Evolutionary conservation across 495 filamentous ascomycete species (phyloP).

Genomic region (Neurospora tetrasperma): DNA sequence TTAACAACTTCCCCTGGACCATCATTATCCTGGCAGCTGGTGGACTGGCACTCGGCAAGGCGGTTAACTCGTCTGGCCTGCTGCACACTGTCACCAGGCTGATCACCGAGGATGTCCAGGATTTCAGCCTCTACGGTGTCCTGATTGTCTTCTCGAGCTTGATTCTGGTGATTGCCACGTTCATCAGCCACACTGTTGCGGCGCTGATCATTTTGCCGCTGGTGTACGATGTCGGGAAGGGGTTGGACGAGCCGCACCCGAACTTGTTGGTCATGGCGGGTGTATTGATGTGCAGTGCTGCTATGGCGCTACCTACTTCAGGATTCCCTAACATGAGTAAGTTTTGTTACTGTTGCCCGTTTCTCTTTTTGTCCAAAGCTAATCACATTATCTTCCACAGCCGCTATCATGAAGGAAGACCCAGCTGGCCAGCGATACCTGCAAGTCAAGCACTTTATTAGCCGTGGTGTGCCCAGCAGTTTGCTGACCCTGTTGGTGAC

Average conservation of each 20-base stretch:
- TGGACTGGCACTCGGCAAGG: constrained; percentile 85
- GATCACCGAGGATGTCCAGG: constrained; percentile 65
- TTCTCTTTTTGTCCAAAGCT: not conserved
- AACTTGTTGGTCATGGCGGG: constrained; percentile 86
- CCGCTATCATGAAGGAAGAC: constrained; percentile 99
- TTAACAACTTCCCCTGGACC: constrained; percentile 99
- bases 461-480: constrained; percentile 76
- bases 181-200: constrained; percentile 96
- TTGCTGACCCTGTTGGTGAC: constrained; percentile 73
- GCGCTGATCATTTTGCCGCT: constrained; percentile 91
- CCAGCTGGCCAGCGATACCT: constrained; percentile 84
- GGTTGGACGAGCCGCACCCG: constrained; percentile 81
- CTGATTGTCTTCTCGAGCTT: constrained; percentile 75
- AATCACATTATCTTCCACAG: constrained; percentile 30
- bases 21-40: constrained; percentile 98
- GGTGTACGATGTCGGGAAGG: constrained; percentile 71
- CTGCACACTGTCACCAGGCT: constrained; percentile 71
- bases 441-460: constrained; percentile 87
- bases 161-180: constrained; percentile 90
- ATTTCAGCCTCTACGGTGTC: constrained; percentile 76
- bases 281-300: constrained; percentile 54
- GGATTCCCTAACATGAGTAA: constrained; percentile 99
- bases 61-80: constrained; percentile 87
- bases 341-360: constrained; percentile 29
- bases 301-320: constrained; percentile 87